A percentile compares a stretch with the other conserved stretches of the same genome.
These are phyloP conservation scores for Aspergillus tubingensis DNA, from an alignment of 2,329 filamentous ascomycete genomes.

Conservation along the genomic window DNA sequence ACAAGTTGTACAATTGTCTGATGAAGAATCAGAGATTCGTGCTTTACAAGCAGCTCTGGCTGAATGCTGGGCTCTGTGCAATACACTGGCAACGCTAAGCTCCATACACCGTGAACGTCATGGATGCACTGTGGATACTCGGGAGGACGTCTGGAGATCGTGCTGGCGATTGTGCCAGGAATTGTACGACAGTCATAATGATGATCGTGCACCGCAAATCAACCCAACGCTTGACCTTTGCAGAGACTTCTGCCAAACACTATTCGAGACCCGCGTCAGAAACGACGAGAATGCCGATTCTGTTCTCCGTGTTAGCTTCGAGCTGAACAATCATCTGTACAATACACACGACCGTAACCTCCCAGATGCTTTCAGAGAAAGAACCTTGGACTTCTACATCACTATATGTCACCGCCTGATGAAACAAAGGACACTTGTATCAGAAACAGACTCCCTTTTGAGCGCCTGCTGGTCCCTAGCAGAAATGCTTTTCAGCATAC, in stretches of 20 bases:
- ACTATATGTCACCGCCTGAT: conserved; percentile 93
- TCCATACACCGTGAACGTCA: conserved; percentile 76
- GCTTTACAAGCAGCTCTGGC: conserved; percentile 75
- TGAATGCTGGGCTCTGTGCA: conserved; percentile 93
- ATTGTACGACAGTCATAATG: conserved; percentile 78
- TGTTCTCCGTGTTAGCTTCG: conserved; percentile 86
- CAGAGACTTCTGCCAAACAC: conserved; percentile 84
- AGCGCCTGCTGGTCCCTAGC: conserved; percentile 86
- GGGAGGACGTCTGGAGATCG: conserved; percentile 88
- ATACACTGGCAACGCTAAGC: conserved; percentile 81
- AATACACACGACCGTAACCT: conserved; percentile 84
- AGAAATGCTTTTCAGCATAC: conserved; percentile 88
- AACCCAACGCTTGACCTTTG: conserved; percentile 80
- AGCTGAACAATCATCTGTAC: conserved; percentile 92
- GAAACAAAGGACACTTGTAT: conserved; percentile 81
- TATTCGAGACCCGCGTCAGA: conserved; percentile 81
- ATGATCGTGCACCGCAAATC: conserved; percentile 68
- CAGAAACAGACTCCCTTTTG: conserved; percentile 79
- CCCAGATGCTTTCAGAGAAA: conserved; percentile 82
- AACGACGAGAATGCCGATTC: conserved; percentile 81
- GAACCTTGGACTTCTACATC: conserved; percentile 91
- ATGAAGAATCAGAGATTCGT: conserved; percentile 60
- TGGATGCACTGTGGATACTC: conserved; percentile 71
- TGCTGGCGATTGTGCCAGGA: conserved; percentile 93
- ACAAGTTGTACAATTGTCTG: conserved; percentile 41